Conservation (phyloP, 352 stramenopile genomes). For the Phytophthora capsici region DNA sequence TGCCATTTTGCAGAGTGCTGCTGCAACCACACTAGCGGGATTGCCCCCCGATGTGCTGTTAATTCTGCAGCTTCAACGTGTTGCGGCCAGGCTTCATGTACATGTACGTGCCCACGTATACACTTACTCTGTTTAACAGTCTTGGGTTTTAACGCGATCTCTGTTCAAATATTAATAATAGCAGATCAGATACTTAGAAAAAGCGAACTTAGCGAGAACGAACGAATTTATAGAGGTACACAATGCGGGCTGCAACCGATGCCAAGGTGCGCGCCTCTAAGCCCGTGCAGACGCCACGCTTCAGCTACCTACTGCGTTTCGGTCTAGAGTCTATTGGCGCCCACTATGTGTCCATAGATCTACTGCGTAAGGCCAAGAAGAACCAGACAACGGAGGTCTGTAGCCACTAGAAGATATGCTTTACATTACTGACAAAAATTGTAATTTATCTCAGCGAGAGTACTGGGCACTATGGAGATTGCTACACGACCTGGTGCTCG, state of each 20-base stretch:
- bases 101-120: too few species aligned
- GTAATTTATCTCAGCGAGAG: slow-evolving; percentile 40
- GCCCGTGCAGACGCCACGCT: slow-evolving; percentile 35
- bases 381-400: slow-evolving; percentile 34
- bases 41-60: too few species aligned
- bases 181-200: too few species aligned
- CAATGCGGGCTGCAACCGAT: slow-evolving; percentile 2
- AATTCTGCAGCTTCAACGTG: too few species aligned
- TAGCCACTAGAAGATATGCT: neutral
- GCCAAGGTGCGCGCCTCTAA: neutral
- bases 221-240: neutral
- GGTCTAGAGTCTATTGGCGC: slow-evolving; percentile 56
- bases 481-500: slow-evolving; percentile 70
- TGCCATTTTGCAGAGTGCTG: neutral
- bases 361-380: slow-evolving; percentile 72
- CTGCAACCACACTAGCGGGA: too few species aligned
- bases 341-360: slow-evolving; percentile 56
- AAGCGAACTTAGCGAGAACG: too few species aligned
- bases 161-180: too few species aligned
- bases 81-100: too few species aligned
- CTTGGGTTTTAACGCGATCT: too few species aligned
- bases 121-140: too few species aligned
- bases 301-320: slow-evolving; percentile 48
- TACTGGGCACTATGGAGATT: slow-evolving; percentile 57
- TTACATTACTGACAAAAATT: slow-evolving; percentile 7